A percentile compares a stretch with the other conserved stretches of the same genome.
These are phyloP conservation scores for Berkeleyomyces basicola DNA, from an alignment of 2,329 filamentous ascomycete species.

Conservation along the genomic window DNA sequence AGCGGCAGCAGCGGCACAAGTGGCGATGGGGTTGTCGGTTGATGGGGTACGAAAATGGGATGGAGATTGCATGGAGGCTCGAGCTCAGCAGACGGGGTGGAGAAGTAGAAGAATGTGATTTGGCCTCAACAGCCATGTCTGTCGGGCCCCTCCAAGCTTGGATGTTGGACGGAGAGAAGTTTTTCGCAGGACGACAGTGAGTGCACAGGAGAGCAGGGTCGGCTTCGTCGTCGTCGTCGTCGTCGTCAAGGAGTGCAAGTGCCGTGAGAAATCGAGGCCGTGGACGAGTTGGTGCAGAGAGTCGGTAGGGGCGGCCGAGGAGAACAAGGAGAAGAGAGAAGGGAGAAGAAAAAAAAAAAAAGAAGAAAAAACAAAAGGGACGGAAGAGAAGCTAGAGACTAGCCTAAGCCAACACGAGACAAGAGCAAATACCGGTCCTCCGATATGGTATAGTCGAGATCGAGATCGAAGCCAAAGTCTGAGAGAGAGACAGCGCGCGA, in stretches of 20 bases:
- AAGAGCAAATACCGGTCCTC: too few relatives aligned
- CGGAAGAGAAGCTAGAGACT: background rate
- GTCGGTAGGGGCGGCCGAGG: background rate
- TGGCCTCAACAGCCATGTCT: slow-evolving; percentile 8
- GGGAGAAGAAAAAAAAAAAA: background rate
- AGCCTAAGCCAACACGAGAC: too few relatives aligned
- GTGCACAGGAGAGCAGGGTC: background rate
- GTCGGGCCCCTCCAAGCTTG: background rate
- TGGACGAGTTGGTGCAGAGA: background rate
- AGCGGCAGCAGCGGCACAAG: slow-evolving; percentile 1
- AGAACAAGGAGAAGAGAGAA: background rate
- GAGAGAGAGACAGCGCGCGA: too few relatives aligned
- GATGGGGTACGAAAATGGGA: slow-evolving; percentile 9
- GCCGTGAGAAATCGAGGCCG: background rate
- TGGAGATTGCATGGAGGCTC: slow-evolving; percentile 6
- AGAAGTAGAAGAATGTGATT: background rate
- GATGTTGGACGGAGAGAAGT: slow-evolving; percentile 1
- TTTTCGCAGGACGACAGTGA: background rate
- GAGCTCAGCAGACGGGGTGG: background rate
- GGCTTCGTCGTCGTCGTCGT: too few relatives aligned
- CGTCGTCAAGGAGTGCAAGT: background rate
- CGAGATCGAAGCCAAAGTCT: too few relatives aligned
- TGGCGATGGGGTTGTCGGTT: slow-evolving; percentile 2
- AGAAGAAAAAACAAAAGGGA: background rate
- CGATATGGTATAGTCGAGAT: too few relatives aligned